Base-by-base conservation (phyloP, 441 rosid species). In the Gossypium gossypioides region DNA sequence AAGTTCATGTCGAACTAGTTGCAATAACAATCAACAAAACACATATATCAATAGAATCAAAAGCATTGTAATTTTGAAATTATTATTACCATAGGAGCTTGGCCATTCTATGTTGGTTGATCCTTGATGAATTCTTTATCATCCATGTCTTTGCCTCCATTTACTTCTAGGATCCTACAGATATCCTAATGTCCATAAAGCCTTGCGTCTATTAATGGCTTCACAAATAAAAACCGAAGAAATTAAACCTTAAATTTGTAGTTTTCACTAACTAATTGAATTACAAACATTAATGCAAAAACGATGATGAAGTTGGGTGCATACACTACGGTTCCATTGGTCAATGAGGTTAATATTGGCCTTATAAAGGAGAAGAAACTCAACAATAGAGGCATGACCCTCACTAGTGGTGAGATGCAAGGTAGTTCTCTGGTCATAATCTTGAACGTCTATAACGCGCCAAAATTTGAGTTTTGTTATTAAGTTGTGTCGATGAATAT, bases 131-230 rank as follows among this genome's bases (percentile, higher is more conserved):
- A 40, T 52, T 86, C 87, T 74, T 82, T 74, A 77, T 87, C 86
- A 70, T 57, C 73, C 22, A 21, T 57, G 24, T 56, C 87, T 76
- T 82, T 75, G 71, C 88, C 86, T 12, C 89, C 83, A 68, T 84
- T 84, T 22, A 83, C 92, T 84, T 88, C 86, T 3, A 86, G 79
- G 65, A 88, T 82, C 78, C 89, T 83, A 79, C 92, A 86, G 34
- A 88, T 86, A 75, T 86, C 88, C 16, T 83, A 75, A 63, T 86
- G 88, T 6, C 82, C 79, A 50, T 82, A 88, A 9, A 72, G 81
- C 73, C 84, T 83, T 37, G 92, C 87, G 75, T 88, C 88, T 57
- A 84, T 83, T 78, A 86, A 81, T 65, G 89, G 89, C 92, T 86
- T 81, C 65, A 76, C 6, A 75, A 56, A 21, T 40, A 27, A 22